A percentile compares a stretch with the other conserved stretches of the same genome.
Evolutionary conservation across 306 rosid genomes (phyloP).

Genomic region (Astragalus membranaceus): DNA sequence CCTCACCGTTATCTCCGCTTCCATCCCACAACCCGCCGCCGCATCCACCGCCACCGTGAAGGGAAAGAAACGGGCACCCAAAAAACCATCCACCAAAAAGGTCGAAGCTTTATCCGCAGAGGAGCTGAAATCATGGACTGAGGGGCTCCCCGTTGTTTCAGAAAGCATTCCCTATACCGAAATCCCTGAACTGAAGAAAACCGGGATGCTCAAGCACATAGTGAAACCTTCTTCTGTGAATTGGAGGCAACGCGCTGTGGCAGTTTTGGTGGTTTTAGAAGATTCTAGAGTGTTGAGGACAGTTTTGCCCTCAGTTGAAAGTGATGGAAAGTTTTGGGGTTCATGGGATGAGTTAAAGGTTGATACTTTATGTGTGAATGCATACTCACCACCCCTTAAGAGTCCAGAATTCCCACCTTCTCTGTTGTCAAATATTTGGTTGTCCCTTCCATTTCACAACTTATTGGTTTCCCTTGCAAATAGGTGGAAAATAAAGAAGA

Average conservation of each 20-base stretch:
- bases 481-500: constrained; percentile 42
- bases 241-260: constrained; percentile 40
- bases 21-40: constrained; percentile 41
- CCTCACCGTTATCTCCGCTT: constrained; percentile 65
- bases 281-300: constrained; percentile 73
- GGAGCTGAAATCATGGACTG: constrained; percentile 63
- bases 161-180: constrained; percentile 76
- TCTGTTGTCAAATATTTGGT: constrained; percentile 34
- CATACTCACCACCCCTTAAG: constrained; percentile 74
- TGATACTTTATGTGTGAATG: constrained; percentile 62
- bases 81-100: constrained; percentile 47
- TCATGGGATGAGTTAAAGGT: constrained; percentile 55
- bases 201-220: constrained; percentile 69
- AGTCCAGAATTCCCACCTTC: constrained; percentile 61
- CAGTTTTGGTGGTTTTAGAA: constrained; percentile 66
- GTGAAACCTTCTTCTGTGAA: constrained; percentile 43
- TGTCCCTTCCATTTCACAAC: not conserved
- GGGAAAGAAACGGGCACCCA: constrained; percentile 43
- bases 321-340: constrained; percentile 63
- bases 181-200: constrained; percentile 39
- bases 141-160: constrained; percentile 62
- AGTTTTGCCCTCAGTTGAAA: constrained; percentile 59
- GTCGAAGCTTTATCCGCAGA: constrained; percentile 56
- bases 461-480: not conserved
- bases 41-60: constrained; percentile 36